Percentiles rank a stretch among this genome's conserved stretches.
Conservation (phyloP, 208 protist genomes). For the Dictyostelium gargantuum region DNA sequence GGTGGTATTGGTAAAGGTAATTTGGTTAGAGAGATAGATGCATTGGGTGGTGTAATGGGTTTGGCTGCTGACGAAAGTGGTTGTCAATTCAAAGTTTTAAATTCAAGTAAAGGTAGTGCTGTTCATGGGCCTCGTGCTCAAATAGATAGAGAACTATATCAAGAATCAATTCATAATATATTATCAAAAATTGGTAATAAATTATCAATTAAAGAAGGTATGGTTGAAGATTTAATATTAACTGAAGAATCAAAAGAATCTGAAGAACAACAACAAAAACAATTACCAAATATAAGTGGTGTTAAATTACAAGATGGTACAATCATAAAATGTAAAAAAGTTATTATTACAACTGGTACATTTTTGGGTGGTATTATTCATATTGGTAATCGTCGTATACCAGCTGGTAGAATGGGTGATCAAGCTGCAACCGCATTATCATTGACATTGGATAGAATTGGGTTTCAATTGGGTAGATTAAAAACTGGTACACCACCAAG, state of each 20-base stretch:
- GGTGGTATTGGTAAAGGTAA: constrained; percentile 92
- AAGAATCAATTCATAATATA: constrained; percentile 54
- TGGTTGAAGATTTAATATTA: constrained; percentile 83
- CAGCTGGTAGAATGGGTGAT: constrained; percentile 78
- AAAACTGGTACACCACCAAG: constrained; percentile 90
- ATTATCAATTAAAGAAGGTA: constrained; percentile 73
- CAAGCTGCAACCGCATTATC: constrained; percentile 75
- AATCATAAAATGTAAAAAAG: constrained; percentile 65
- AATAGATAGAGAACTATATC: constrained; percentile 85
- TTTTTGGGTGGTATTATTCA: constrained; percentile 90
- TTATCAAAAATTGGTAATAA: background rate
- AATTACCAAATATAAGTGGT: constrained; percentile 9
- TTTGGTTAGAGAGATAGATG: constrained; percentile 90
- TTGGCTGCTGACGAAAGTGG: constrained; percentile 83
- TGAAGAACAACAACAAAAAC: background rate
- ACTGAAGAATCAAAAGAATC: background rate
- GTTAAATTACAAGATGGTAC: constrained; percentile 75
- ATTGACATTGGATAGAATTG: constrained; percentile 72
- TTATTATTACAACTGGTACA: constrained; percentile 91
- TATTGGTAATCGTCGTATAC: constrained; percentile 74
- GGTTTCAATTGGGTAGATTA: constrained; percentile 69
- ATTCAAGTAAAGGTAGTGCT: constrained; percentile 50
- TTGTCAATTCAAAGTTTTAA: constrained; percentile 81
- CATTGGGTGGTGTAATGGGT: constrained; percentile 90
- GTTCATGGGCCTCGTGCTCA: constrained; percentile 85